Base-by-base conservation (phyloP, 164 flowering plant genomes). In the Litsea cubeba region DNA sequence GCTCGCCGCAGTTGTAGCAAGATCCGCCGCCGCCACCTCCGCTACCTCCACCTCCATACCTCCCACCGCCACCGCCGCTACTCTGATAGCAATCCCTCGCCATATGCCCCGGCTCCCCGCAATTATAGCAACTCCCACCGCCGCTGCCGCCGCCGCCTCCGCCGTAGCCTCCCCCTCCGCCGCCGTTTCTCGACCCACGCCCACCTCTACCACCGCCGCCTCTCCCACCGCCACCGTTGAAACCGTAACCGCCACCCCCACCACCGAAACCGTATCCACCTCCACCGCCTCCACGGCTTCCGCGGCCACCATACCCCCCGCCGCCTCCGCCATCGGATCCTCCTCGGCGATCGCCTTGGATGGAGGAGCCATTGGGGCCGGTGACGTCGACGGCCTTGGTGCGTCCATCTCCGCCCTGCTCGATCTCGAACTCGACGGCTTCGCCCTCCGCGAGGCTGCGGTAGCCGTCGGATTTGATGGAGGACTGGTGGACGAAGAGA, bases 401-500 rank as follows among this genome's bases (percentile, higher is more conserved):
- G 46, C 95, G 81, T 22, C 92, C 92, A 18, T 84, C 91, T 11
- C 74, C 70, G n/a, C 85, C 87, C 17, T 77, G 40, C 76, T 87
- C 94, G 76, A 95, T 70, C 63, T 2, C 68, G 72, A 85, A 95
- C 85, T 95, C 97, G 6, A 95, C 99, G 3, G 77, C 6, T 72
- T 95, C 97, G 22, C 88, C 90, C 3, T 87, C 97, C 1, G 86
- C 90, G 26, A 95, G 86, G 85, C 88, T 85, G 8, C 99, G 86
- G 77, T 82, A 95, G 2, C 97, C 98, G 24, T 93, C 97, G 12
- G 92, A 71, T 58, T 81, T 81, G 84, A 93, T 91, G 25, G 93
- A 87, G 22, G 93, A 85, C 78, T 95, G 99, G 72, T 95, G 98
- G 22, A 93, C 98, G 75, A 95, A 95, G n/a, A 93, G 88, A 79